A percentile compares a stretch with the other conserved stretches of the same genome.
Conservation (phyloP, 2,329 filamentous ascomycete species). For the Rhexocercosporidium sp. region DNA sequence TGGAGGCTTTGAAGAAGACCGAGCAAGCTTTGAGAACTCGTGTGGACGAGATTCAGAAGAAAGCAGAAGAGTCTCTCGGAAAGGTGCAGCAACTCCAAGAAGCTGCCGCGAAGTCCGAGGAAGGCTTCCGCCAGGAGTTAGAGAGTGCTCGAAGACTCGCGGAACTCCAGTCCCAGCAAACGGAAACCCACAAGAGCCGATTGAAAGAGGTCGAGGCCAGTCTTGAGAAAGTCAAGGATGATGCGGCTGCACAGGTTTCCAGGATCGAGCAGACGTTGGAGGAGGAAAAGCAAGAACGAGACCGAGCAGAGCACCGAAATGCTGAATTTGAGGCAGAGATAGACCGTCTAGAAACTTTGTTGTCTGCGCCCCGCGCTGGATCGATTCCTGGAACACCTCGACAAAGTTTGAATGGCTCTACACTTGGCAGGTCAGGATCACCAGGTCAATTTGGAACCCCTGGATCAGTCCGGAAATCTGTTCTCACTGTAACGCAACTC, state of each 20-base stretch:
- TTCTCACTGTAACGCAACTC: slow-evolving; percentile 64
- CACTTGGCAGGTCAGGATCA: slow-evolving; percentile 58
- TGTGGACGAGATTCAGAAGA: slow-evolving; percentile 82
- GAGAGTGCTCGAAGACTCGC: slow-evolving; percentile 82
- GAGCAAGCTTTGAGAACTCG: slow-evolving; percentile 82
- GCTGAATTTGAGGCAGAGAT: slow-evolving; percentile 68
- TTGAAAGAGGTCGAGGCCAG: slow-evolving; percentile 71
- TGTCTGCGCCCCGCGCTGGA: slow-evolving; percentile 45
- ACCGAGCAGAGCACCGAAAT: slow-evolving; percentile 65
- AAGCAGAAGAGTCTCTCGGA: slow-evolving; percentile 81
- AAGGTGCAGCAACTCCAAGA: slow-evolving; percentile 88
- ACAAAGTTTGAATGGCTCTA: slow-evolving; percentile 55
- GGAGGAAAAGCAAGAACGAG: slow-evolving; percentile 62
- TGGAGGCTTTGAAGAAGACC: slow-evolving; percentile 78
- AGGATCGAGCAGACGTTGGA: slow-evolving; percentile 58
- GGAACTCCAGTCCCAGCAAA: slow-evolving; percentile 79
- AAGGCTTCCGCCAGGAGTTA: slow-evolving; percentile 85
- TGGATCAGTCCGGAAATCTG: slow-evolving; percentile 59
- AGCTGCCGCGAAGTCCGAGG: slow-evolving; percentile 78
- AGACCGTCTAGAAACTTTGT: slow-evolving; percentile 62
- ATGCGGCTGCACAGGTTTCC: slow-evolving; percentile 64
- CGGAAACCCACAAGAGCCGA: slow-evolving; percentile 72
- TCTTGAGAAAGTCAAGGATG: slow-evolving; percentile 63
- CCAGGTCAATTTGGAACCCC: slow-evolving; percentile 63
- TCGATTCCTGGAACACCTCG: slow-evolving; percentile 66